Base-by-base conservation (phyloP, 805 yeast genomes). In the Candida khao-thaluensis region DNA sequence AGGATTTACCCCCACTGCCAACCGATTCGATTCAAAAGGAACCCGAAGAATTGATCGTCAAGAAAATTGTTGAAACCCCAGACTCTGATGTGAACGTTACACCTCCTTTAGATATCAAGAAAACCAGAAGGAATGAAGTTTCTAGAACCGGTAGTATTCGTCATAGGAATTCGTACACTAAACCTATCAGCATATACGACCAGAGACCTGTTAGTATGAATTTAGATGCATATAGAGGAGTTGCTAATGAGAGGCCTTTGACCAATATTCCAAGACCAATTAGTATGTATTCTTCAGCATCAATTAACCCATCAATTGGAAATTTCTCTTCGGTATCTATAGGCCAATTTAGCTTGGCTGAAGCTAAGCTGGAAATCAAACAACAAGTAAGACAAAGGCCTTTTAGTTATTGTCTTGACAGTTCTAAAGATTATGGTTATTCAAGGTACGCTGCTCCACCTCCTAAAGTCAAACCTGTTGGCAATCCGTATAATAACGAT, bases 401-500 rank as follows among this genome's bases (percentile, higher is more conserved):
- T 2, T 56, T 51, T 40, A 56, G 57, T 36, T 52, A 40, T 32
- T 51, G 59, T 40, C 47, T 62, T 16, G 68, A 61, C 36, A 28
- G 45, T 7, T 50, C 52, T 4, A 47, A 42, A 22, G 53, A 60
- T 27, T 62, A 62, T 38, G 37, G 39, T 9, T 31, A 35, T 22
- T 39, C 46, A 1, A 36, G 36, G 9, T 33, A 33, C 15, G 28
- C 35, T 7, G 33, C 39, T 11, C 39, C 39, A 22, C 28, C 25
- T 26, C 24, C 40, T 7, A 25, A 18, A 8, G 11, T 3, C 5
- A 30, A 37, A 17, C 7, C 15, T 4, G 9, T 4, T 7, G 32
- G 30, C 3, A 37, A 30, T 38, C 32, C 37, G 14, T 20, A 30
- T 24, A 15, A 22, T 12, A 37, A 15, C 4, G 35, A 31, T 15